Evolutionary conservation across 331 rosid species (phyloP).

Genomic region (Malus hybrid): DNA sequence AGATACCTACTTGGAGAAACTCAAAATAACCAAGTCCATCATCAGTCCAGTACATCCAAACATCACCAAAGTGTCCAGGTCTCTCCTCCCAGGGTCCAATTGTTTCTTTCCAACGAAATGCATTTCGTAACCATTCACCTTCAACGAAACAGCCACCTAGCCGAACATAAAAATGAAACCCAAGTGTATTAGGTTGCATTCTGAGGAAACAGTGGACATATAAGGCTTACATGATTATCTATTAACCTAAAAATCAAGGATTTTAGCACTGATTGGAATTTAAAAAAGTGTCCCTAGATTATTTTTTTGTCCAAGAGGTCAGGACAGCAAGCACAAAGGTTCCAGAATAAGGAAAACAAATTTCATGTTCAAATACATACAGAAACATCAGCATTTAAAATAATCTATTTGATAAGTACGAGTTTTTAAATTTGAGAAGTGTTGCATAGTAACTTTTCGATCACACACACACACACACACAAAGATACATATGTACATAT

Average conservation of each 20-base stretch:
- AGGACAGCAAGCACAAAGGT: not conserved
- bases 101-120: constrained; percentile 65
- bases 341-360: not conserved
- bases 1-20: constrained; percentile 71
- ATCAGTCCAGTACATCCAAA: constrained; percentile 98
- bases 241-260: not conserved
- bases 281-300: not conserved
- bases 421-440: not conserved
- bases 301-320: not conserved
- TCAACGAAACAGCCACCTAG: constrained; percentile 79
- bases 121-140: constrained; percentile 60
- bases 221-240: not conserved
- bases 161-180: constrained; percentile 9
- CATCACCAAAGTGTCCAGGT: constrained; percentile 90
- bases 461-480: not conserved
- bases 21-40: constrained; percentile 90
- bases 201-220: not conserved
- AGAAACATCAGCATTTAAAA: not conserved
- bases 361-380: not conserved
- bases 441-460: not conserved
- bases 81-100: constrained; percentile 73
- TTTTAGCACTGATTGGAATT: not conserved
- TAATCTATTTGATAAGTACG: not conserved
- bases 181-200: not conserved
- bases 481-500: not conserved